phyloP scores from a whole-genome alignment of 495 filamentous ascomycete genomes.

The Aspergillus campestris region DNA sequence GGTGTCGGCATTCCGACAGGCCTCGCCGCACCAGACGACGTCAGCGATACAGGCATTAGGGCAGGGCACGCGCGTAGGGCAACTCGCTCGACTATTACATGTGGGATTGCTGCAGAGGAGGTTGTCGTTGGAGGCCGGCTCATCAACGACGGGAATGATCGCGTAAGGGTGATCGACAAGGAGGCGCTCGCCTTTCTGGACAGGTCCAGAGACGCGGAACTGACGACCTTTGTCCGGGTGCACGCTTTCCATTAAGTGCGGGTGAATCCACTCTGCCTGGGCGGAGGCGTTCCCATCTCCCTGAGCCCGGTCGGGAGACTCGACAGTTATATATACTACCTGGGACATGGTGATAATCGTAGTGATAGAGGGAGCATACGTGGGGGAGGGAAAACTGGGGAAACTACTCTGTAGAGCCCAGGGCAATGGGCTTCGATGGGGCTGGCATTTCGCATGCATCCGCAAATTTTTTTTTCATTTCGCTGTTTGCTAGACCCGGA shows the following conservation, averaged over 20 bases:
- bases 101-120: conserved; percentile 29
- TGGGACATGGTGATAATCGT: no score
- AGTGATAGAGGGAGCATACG: no score
- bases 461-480: no score
- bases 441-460: no score
- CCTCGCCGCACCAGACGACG: conserved; percentile 25
- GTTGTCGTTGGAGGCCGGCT: conserved; percentile 12
- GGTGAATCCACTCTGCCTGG: conserved; percentile 22
- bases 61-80: conserved; percentile 12
- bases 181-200: conserved; percentile 22
- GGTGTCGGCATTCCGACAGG: conserved; percentile 17
- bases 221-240: conserved; percentile 31
- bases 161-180: conserved; percentile 29
- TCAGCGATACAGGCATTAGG: conserved; percentile 21
- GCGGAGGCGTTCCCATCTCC: no score
- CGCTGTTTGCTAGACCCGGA: no score
- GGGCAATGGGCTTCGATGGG: no score
- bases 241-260: conserved; percentile 21
- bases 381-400: no score
- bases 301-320: no score
- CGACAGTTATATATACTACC: no score
- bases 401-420: no score
- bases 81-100: conserved; percentile 18
- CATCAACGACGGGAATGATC: conserved; percentile 26
- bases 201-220: conserved; percentile 18